phyloP scores from a whole-genome alignment of 805 yeast genomes.

The Yarrowia osloensis region DNA sequence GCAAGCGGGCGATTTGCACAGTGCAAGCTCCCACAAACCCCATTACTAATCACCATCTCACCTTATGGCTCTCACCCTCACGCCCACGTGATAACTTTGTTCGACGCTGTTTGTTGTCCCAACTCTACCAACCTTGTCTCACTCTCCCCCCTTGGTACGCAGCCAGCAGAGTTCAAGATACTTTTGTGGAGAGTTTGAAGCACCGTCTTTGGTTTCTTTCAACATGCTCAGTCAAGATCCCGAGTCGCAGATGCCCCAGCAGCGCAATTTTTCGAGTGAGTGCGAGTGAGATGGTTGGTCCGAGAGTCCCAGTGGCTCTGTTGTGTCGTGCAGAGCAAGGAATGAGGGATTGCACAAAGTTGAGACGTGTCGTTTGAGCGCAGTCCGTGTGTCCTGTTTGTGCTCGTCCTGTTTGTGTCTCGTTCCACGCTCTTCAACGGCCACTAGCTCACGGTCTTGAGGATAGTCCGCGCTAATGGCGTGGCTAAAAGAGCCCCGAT shows the following conservation, averaged over 20 bases:
- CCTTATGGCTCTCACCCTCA: no score
- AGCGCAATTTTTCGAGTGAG: constrained; percentile 29
- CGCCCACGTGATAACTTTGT: constrained; percentile 12
- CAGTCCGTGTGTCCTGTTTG: no score
- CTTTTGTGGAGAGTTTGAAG: constrained; percentile 20
- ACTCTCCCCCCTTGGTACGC: background rate
- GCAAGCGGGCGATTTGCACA: no score
- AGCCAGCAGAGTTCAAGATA: constrained; percentile 23
- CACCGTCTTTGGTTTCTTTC: constrained; percentile 13
- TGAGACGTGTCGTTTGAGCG: background rate
- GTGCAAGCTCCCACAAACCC: no score
- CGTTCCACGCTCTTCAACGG: background rate
- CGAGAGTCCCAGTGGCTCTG: no score
- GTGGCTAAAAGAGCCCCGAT: background rate
- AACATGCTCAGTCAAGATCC: constrained; percentile 30
- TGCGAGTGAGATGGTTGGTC: background rate
- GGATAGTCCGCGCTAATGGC: constrained; percentile 3
- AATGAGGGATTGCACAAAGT: no score
- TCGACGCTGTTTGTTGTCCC: constrained; percentile 4
- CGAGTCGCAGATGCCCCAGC: constrained; percentile 30
- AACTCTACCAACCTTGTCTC: constrained; percentile 14
- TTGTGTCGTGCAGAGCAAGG: no score
- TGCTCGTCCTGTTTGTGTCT: background rate
- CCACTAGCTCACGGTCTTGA: background rate
- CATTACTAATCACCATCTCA: no score